Conservation (phyloP, 106 monocot genomes). For the Iris macrosiphon region DNA sequence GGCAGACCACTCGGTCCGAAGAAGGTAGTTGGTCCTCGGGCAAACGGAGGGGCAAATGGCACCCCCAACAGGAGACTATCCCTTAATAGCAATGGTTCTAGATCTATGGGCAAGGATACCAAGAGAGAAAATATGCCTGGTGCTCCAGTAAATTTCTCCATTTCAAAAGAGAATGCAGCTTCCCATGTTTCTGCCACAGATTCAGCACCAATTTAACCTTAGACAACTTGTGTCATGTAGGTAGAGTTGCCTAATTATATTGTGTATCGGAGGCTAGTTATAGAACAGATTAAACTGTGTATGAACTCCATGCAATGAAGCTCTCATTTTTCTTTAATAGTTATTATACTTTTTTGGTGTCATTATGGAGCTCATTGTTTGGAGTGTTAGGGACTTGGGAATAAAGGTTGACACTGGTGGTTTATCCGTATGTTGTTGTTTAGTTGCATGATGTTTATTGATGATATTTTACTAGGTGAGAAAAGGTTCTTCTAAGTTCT, state of each 20-base stretch:
- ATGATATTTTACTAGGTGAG: too few relatives aligned
- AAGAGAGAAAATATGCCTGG: conserved; percentile 47
- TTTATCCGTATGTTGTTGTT: too few relatives aligned
- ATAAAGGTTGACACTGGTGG: too few relatives aligned
- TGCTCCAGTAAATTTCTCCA: conserved; percentile 40
- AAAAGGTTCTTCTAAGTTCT: too few relatives aligned
- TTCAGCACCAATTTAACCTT: conserved; percentile 34
- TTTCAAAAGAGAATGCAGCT: conserved; percentile 39
- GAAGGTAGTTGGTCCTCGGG: conserved; percentile 48
- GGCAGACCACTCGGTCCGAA: conserved; percentile 44
- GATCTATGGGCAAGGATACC: conserved; percentile 50
- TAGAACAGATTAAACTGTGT: neutral
- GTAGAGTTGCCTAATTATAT: neutral
- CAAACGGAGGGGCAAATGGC: conserved; percentile 51
- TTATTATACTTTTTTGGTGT: too few relatives aligned
- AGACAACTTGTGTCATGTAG: conserved; percentile 2
- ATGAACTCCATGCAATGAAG: too few relatives aligned
- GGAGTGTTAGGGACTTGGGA: too few relatives aligned
- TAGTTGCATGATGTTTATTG: too few relatives aligned
- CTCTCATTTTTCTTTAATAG: too few relatives aligned
- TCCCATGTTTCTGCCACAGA: conserved; percentile 31
- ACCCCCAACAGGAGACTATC: conserved; percentile 56
- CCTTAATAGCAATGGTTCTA: conserved; percentile 30
- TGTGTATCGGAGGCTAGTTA: conserved; percentile 2
- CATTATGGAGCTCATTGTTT: too few relatives aligned